Evolutionary conservation across 1,284 basidiomycete genomes (phyloP), one percentile per base, ranked within the genome.

Genomic region (Microbotryum intermedium): DNA sequence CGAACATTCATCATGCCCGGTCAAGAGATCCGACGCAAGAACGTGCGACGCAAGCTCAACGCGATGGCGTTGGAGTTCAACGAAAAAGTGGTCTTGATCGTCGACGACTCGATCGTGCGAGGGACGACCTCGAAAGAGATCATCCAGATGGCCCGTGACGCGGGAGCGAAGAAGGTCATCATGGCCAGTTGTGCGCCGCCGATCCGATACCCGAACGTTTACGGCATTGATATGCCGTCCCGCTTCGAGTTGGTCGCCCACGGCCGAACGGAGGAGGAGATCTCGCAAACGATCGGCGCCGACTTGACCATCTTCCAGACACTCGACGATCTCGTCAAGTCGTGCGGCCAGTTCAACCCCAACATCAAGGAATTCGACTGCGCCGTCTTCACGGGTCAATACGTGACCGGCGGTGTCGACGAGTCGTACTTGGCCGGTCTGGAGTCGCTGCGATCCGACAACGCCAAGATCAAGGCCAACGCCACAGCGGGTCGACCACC

Each of bases 1-100:
- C 80, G 95, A 64, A 99, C 95, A 0, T 99, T 99, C 76, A 98
- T 99, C 78, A 99, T 99, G 95, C 94, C 95, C 9, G 95, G 94
- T 26, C 95, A 99, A 74, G 86, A 88, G 74, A 87, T 88, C 82
- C 82, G 90, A 72, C 84, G 83, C 69, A 97, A 94, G 80, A 98
- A 95, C 73, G 95, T 99, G 18, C 81, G 95, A 61, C 81, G 88
- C 68, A 99, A 99, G 76, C 79, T 98, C 63, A 98, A 98, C 74
- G 95, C 95, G 4, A 99, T 98, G 93, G 93, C 95, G n/a, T 81
- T 97, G 64, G 95, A 99, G 77, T 99, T 99, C 73, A 81, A 81
- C 18, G 84, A 81, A 71, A 97, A 97, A 79, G 89, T 87, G 68
- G 92, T 99, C 8, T 81, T 99, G 51, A 82, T 99, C 53, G 95